phyloP scores from a whole-genome alignment of 768 basidiomycete species.

The Inosperma sp. region DNA sequence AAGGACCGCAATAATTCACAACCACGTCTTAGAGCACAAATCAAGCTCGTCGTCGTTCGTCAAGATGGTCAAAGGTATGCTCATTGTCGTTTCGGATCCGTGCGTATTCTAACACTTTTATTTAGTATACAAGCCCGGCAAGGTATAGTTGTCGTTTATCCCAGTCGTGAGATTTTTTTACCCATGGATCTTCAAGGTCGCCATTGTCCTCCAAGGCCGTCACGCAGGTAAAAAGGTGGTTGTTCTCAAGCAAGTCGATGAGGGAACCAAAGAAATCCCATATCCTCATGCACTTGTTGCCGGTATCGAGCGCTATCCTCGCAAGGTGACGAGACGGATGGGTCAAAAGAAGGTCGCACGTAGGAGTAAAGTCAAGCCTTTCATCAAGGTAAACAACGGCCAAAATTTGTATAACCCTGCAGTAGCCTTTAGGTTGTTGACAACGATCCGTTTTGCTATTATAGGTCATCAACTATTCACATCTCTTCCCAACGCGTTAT shows the following conservation, averaged over 20 bases:
- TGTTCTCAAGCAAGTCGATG: conserved; percentile 95
- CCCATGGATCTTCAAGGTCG: conserved; percentile 52
- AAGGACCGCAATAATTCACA: conserved; percentile 20
- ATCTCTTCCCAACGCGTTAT: conserved; percentile 99
- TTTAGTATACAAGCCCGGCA: conserved; percentile 91
- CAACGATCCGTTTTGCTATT: too few relatives aligned
- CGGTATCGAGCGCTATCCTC: conserved; percentile 96
- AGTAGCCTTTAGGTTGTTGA: too few relatives aligned
- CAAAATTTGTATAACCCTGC: not conserved
- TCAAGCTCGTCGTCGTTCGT: conserved; percentile 42
- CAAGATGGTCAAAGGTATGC: conserved; percentile 59
- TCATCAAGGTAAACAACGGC: conserved; percentile 84
- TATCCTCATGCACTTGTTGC: conserved; percentile 99
- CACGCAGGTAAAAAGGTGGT: conserved; percentile 99
- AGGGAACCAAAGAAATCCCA: conserved; percentile 92
- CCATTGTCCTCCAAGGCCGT: conserved; percentile 97
- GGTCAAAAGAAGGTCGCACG: conserved; percentile 89
- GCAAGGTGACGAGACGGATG: conserved; percentile 97
- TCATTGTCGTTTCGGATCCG: conserved; percentile 5
- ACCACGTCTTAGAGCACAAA: conserved; percentile 29
- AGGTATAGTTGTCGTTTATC: conserved; percentile 43
- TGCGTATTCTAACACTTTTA: conserved; percentile 13
- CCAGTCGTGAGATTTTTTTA: not conserved
- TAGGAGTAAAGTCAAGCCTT: conserved; percentile 98
- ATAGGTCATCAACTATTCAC: conserved; percentile 94